phyloP scores from a whole-genome alignment of 495 filamentous ascomycete species.

The Darksidea phi region DNA sequence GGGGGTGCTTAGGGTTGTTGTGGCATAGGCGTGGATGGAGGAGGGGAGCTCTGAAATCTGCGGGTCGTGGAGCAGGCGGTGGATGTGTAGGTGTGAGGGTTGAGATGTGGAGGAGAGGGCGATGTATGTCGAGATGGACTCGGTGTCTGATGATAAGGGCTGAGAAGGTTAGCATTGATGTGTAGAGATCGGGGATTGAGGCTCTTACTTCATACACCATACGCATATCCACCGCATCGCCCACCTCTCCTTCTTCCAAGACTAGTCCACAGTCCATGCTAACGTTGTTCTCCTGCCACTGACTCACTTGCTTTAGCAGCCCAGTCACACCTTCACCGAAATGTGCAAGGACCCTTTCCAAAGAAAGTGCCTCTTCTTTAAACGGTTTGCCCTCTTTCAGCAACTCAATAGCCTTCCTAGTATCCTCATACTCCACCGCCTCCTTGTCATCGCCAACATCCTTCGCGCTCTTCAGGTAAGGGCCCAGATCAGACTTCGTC shows the following conservation, averaged over 20 bases:
- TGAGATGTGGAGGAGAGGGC: not conserved
- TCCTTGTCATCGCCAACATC: not conserved
- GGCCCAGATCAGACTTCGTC: slow-evolving; percentile 22
- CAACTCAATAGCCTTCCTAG: slow-evolving; percentile 22
- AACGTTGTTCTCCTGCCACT: slow-evolving; percentile 26
- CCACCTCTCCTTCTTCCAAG: slow-evolving; percentile 23
- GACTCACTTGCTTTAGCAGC: slow-evolving; percentile 25
- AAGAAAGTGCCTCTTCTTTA: slow-evolving; percentile 26
- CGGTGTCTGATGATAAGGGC: not conserved
- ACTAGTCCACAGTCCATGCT: slow-evolving; percentile 30
- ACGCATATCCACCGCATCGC: slow-evolving; percentile 28
- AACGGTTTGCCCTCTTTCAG: slow-evolving; percentile 22
- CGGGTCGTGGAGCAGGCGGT: slow-evolving; percentile 26
- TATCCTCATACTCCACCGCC: slow-evolving; percentile 23
- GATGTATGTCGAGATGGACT: slow-evolving; percentile 19
- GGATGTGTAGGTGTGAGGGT: slow-evolving; percentile 25
- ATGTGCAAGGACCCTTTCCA: slow-evolving; percentile 14
- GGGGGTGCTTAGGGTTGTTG: slow-evolving; percentile 13
- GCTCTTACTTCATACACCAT: slow-evolving; percentile 36
- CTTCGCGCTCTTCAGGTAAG: slow-evolving; percentile 16
- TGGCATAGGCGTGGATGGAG: slow-evolving; percentile 7
- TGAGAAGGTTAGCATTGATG: slow-evolving; percentile 2
- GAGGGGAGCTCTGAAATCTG: slow-evolving; percentile 5
- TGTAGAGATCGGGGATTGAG: not conserved
- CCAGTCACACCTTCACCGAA: slow-evolving; percentile 6